Conservation (phyloP, 106 monocot genomes). For the Apostasia ramifera region DNA sequence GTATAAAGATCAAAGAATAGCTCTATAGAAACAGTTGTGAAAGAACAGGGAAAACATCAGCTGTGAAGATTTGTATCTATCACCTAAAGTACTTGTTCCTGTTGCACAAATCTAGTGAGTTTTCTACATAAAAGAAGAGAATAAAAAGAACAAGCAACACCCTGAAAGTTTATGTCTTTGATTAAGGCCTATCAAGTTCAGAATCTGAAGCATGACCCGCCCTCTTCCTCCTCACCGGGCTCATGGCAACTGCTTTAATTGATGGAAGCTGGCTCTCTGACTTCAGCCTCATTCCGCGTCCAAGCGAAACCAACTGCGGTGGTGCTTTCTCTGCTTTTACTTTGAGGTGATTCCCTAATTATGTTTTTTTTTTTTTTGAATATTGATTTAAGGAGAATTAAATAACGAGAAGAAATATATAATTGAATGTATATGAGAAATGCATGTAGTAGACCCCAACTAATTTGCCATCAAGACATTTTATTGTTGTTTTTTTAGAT, state of each 20-base stretch:
- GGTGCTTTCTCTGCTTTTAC: constrained; percentile 11
- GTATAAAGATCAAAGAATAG: no score
- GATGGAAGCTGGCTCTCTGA: constrained; percentile 23
- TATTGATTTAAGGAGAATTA: constrained; percentile 3
- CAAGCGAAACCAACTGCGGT: constrained; percentile 9
- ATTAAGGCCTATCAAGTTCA: constrained; percentile 13
- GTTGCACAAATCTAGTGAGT: neutral
- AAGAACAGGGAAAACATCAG: no score
- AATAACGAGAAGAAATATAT: neutral
- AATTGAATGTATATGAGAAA: neutral
- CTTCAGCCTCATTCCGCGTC: constrained; percentile 21
- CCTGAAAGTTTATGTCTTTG: neutral
- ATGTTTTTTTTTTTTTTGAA: no score
- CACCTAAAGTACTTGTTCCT: neutral
- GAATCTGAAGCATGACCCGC: constrained; percentile 55
- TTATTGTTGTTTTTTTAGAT: no score
- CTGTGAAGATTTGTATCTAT: neutral
- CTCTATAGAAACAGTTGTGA: no score
- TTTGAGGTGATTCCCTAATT: constrained; percentile 9
- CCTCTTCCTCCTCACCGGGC: constrained; percentile 21
- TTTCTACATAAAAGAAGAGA: neutral
- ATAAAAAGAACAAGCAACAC: neutral
- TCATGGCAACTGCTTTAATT: constrained; percentile 8
- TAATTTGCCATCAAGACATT: neutral
- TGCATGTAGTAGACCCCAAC: neutral